Conservation (phyloP, 495 filamentous ascomycete genomes). For the Penicillium pancosmium region DNA sequence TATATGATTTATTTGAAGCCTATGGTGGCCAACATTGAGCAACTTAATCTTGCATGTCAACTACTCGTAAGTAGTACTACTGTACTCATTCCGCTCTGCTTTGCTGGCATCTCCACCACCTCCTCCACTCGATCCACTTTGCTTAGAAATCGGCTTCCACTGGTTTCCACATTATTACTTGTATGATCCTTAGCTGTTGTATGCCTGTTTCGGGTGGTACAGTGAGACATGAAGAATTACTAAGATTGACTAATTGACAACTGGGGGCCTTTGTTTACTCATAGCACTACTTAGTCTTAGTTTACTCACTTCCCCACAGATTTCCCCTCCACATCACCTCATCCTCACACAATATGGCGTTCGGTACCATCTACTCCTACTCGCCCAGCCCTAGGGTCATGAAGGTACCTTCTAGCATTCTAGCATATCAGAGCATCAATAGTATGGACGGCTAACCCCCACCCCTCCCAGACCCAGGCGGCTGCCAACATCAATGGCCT, state of each 20-base stretch:
- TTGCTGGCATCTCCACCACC: neutral
- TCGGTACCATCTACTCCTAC: slow-evolving; percentile 55
- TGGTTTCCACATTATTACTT: neutral
- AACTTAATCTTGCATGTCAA: too few relatives aligned
- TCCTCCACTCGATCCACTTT: neutral
- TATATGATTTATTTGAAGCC: too few relatives aligned
- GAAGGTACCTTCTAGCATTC: slow-evolving; percentile 41
- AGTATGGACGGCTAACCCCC: too few relatives aligned
- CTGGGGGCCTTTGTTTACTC: neutral
- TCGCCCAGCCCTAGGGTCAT: slow-evolving; percentile 50
- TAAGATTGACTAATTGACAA: neutral
- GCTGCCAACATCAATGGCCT: slow-evolving; percentile 57
- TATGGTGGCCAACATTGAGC: too few relatives aligned
- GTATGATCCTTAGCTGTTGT: neutral
- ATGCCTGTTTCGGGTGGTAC: neutral
- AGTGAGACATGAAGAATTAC: neutral
- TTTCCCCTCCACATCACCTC: slow-evolving; percentile 10
- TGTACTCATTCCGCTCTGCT: neutral
- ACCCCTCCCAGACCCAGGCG: slow-evolving; percentile 44
- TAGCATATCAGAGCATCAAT: too few relatives aligned
- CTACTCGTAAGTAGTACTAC: too few relatives aligned
- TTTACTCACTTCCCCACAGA: neutral
- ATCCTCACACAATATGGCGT: slow-evolving; percentile 46
- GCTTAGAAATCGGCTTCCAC: neutral
- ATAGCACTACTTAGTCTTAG: neutral